A percentile compares a stretch with the other conserved stretches of the same genome.
phyloP scores from a whole-genome alignment of 2,329 filamentous ascomycete genomes.

The Paraphoma sp. region DNA sequence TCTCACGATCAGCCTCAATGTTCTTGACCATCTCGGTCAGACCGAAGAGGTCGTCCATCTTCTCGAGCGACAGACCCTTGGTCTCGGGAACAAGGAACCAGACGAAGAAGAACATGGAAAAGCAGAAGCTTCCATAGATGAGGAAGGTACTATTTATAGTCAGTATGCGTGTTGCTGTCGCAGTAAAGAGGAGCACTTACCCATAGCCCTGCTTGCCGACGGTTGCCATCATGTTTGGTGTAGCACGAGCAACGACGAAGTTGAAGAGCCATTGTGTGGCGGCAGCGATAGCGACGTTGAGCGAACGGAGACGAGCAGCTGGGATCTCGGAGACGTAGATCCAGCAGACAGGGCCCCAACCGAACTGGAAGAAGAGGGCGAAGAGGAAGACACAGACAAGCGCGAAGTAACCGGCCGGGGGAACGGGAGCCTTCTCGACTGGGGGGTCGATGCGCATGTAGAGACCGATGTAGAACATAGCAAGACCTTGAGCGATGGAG shows the following conservation, averaged over 20 bases:
- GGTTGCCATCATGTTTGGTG: conserved; percentile 70
- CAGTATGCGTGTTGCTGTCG: conserved; percentile 48
- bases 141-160: conserved; percentile 66
- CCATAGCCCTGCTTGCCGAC: conserved; percentile 59
- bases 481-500: conserved; percentile 64
- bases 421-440: conserved; percentile 59
- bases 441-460: conserved; percentile 71
- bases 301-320: conserved; percentile 67
- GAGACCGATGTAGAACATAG: conserved; percentile 75
- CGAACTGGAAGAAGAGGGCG: conserved; percentile 67
- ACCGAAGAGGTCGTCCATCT: conserved; percentile 72
- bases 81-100: conserved; percentile 76
- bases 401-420: conserved; percentile 72
- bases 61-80: conserved; percentile 69
- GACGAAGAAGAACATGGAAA: conserved; percentile 69
- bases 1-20: conserved; percentile 41
- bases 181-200: conserved; percentile 32
- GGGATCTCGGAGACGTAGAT: conserved; percentile 76
- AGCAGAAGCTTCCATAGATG: conserved; percentile 71
- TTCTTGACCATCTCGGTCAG: conserved; percentile 58
- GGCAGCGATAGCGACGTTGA: conserved; percentile 73
- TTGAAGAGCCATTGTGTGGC: conserved; percentile 78
- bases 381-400: conserved; percentile 76
- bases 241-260: conserved; percentile 72
- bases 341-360: conserved; percentile 76